A percentile compares a stretch with the other conserved stretches of the same genome.
Conservation (phyloP, 257 asterid genomes). For the Jacaranda mimosifolia region DNA sequence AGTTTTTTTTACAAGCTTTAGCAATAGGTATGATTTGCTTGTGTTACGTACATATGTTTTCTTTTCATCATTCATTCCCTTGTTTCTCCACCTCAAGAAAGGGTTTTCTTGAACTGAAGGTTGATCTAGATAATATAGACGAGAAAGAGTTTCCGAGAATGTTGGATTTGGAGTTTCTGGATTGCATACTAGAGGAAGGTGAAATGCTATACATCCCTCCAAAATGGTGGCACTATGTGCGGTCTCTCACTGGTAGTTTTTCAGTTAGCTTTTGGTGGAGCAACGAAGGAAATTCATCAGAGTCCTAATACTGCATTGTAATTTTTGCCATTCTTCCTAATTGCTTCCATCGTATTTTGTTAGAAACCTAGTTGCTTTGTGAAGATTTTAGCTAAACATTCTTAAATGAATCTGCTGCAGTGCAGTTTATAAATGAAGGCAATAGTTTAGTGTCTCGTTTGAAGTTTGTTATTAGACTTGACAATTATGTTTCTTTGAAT, state of each 20-base stretch:
- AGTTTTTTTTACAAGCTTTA: neutral
- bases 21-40: neutral
- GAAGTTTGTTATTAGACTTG: conserved; percentile 21
- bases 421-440: conserved; percentile 26
- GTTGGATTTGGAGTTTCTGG: conserved; percentile 70
- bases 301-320: conserved; percentile 27
- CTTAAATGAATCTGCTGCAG: conserved; percentile 23
- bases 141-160: conserved; percentile 73
- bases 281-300: conserved; percentile 35
- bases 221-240: conserved; percentile 98
- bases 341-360: conserved; percentile 10
- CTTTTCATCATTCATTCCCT: neutral
- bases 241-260: conserved; percentile 90
- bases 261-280: conserved; percentile 99
- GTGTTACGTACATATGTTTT: neutral
- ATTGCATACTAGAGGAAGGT: conserved; percentile 96
- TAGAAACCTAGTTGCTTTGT: conserved; percentile 28
- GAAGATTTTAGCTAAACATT: conserved; percentile 9
- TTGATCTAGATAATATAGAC: conserved; percentile 85
- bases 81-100: conserved; percentile 8
- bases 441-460: conserved; percentile 8
- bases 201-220: conserved; percentile 99
- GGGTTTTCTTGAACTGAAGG: conserved; percentile 57
- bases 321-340: conserved; percentile 10
- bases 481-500: conserved; percentile 7